These are phyloP conservation scores for Candida tallmaniae DNA, from an alignment of 805 yeast species.

Conservation along the genomic window DNA sequence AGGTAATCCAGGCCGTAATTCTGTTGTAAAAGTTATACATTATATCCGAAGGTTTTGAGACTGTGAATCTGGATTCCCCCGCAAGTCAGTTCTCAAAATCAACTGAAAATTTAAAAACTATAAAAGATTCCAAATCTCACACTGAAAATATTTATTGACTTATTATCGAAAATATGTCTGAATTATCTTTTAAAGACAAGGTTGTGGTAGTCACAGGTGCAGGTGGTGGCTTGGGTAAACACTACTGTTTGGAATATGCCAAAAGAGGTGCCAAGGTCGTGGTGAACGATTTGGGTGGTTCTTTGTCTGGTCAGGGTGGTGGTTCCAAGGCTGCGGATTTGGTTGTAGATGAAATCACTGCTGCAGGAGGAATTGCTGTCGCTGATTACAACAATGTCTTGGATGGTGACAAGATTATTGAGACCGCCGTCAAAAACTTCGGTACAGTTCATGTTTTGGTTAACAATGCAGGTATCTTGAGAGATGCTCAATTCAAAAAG, in stretches of 20 bases:
- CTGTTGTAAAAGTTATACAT: too few species aligned
- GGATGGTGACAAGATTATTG: slow-evolving; percentile 78
- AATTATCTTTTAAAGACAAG: slow-evolving; percentile 61
- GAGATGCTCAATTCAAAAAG: slow-evolving; percentile 83
- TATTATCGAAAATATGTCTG: slow-evolving; percentile 19
- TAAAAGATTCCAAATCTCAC: neutral
- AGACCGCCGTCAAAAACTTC: slow-evolving; percentile 79
- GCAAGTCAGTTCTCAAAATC: too few species aligned
- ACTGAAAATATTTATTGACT: neutral
- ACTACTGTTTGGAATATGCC: slow-evolving; percentile 84
- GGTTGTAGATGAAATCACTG: slow-evolving; percentile 79
- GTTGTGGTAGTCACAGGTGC: slow-evolving; percentile 96
- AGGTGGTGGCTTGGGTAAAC: slow-evolving; percentile 94
- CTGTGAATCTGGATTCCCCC: slow-evolving; percentile 1
- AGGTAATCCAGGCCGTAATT: too few species aligned
- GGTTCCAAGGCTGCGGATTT: slow-evolving; percentile 76
- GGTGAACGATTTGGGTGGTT: slow-evolving; percentile 90
- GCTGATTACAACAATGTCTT: slow-evolving; percentile 91
- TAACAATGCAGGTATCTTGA: slow-evolving; percentile 92
- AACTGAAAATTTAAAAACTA: neutral
- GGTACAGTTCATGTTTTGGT: slow-evolving; percentile 86
- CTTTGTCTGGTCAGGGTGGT: slow-evolving; percentile 69
- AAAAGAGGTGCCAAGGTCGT: slow-evolving; percentile 91
- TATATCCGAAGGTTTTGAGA: too few species aligned
- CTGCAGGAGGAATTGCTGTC: slow-evolving; percentile 79